These are phyloP conservation scores for Forsythia viridissima DNA, from an alignment of 257 asterid genomes.

Conservation along the genomic window DNA sequence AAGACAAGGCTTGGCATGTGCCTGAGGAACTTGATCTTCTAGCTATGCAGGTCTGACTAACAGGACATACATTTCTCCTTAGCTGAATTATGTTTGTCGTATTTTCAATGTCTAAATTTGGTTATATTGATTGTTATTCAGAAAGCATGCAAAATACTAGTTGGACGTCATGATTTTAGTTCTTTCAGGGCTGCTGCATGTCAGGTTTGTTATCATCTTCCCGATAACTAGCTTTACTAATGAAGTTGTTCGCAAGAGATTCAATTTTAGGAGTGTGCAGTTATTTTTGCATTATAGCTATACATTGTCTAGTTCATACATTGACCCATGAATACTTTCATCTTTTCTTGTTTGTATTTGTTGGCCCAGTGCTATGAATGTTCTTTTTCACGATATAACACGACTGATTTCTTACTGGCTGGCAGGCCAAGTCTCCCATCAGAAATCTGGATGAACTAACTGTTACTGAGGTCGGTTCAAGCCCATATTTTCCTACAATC, in stretches of 20 bases:
- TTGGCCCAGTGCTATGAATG: not conserved
- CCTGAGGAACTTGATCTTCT: constrained; percentile 69
- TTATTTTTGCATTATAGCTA: not conserved
- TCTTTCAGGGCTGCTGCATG: constrained; percentile 92
- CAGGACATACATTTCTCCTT: not conserved
- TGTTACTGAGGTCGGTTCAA: constrained; percentile 67
- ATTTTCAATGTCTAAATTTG: not conserved
- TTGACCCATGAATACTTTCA: not conserved
- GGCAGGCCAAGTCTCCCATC: constrained; percentile 92
- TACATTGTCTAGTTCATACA: not conserved
- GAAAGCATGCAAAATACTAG: constrained; percentile 85
- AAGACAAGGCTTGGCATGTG: constrained; percentile 91
- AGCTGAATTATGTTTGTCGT: not conserved
- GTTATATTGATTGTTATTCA: constrained; percentile 35
- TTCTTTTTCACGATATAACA: not conserved
- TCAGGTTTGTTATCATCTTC: constrained; percentile 55
- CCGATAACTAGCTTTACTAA: constrained; percentile 6
- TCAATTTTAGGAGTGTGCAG: constrained; percentile 5
- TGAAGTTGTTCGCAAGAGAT: not conserved
- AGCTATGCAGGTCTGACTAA: constrained; percentile 71
- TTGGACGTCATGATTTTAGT: constrained; percentile 89
- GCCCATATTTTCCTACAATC: constrained; percentile 67
- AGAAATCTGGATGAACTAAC: constrained; percentile 74
- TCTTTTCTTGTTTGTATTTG: not conserved
- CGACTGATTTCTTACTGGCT: constrained; percentile 21